phyloP scores from a whole-genome alignment of 768 basidiomycete genomes.

The Pleurotus cornucopiae region DNA sequence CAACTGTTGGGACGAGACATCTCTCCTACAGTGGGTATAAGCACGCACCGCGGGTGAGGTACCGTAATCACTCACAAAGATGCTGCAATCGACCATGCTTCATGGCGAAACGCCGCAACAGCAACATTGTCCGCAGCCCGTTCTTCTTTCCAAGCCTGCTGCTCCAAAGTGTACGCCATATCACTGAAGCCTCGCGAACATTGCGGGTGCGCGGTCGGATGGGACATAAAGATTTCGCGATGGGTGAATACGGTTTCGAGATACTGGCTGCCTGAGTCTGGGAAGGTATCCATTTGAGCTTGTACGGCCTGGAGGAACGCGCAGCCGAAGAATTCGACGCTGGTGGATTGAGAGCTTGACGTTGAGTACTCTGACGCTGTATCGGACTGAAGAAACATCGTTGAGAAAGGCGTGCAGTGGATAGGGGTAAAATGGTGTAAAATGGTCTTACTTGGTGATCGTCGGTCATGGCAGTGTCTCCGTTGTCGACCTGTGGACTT shows the following conservation, averaged over 20 bases:
- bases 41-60: background rate
- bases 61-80: background rate
- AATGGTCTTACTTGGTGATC: slow-evolving; percentile 39
- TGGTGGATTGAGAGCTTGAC: slow-evolving; percentile 27
- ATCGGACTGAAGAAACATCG: slow-evolving; percentile 33
- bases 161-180: slow-evolving; percentile 60
- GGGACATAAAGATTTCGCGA: slow-evolving; percentile 62
- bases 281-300: slow-evolving; percentile 47
- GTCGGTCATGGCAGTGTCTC: slow-evolving; percentile 42
- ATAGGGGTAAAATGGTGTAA: background rate
- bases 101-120: slow-evolving; percentile 62
- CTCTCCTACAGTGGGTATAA: background rate
- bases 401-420: background rate
- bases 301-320: slow-evolving; percentile 59
- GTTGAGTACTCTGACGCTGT: slow-evolving; percentile 37
- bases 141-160: slow-evolving; percentile 65
- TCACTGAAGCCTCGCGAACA: slow-evolving; percentile 65
- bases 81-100: slow-evolving; percentile 53
- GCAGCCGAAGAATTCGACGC: slow-evolving; percentile 44
- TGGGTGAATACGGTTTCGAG: slow-evolving; percentile 77
- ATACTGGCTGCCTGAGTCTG: slow-evolving; percentile 69
- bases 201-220: slow-evolving; percentile 53
- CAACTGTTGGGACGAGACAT: slow-evolving; percentile 8
- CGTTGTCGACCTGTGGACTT: slow-evolving; percentile 22
- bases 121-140: slow-evolving; percentile 70